These are phyloP conservation scores for Tylopilus cervinicoccineus DNA, from an alignment of 768 basidiomycete genomes.

Conservation along the genomic window DNA sequence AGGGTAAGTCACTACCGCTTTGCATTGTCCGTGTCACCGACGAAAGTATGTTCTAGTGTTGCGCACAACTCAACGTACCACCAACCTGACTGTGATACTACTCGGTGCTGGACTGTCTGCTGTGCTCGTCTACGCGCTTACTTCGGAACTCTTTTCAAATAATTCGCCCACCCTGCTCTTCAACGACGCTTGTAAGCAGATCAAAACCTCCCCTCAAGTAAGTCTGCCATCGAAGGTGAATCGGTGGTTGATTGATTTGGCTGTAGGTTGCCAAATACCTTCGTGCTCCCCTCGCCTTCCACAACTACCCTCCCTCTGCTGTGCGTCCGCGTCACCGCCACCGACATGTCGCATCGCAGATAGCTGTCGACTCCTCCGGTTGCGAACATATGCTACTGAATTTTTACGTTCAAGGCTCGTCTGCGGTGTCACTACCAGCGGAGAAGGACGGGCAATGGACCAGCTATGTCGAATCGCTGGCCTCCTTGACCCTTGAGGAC, in stretches of 20 bases:
- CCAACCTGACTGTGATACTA: slow-evolving; percentile 52
- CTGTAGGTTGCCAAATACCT: slow-evolving; percentile 66
- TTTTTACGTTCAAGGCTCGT: slow-evolving; percentile 70
- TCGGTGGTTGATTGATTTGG: neutral
- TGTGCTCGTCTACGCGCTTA: slow-evolving; percentile 70
- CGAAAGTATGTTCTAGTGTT: slow-evolving; percentile 9
- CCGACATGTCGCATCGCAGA: slow-evolving; percentile 75
- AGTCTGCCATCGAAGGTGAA: slow-evolving; percentile 10
- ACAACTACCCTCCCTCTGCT: slow-evolving; percentile 77
- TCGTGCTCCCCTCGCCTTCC: slow-evolving; percentile 64
- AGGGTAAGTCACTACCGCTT: slow-evolving; percentile 47
- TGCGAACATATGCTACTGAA: slow-evolving; percentile 82
- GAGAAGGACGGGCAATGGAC: slow-evolving; percentile 9
- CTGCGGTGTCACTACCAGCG: slow-evolving; percentile 24
- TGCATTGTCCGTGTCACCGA: neutral
- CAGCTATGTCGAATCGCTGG: slow-evolving; percentile 44
- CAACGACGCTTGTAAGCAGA: slow-evolving; percentile 50
- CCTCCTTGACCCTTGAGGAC: slow-evolving; percentile 57
- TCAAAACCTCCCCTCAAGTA: slow-evolving; percentile 45
- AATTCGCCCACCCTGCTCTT: slow-evolving; percentile 86
- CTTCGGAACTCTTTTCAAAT: slow-evolving; percentile 81
- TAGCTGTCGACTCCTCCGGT: slow-evolving; percentile 67
- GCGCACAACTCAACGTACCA: slow-evolving; percentile 45
- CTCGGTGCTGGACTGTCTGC: slow-evolving; percentile 79
- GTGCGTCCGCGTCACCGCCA: slow-evolving; percentile 78